Conservation (phyloP, 1,139 yeast species). For the Suhomyces bolitotheri region DNA sequence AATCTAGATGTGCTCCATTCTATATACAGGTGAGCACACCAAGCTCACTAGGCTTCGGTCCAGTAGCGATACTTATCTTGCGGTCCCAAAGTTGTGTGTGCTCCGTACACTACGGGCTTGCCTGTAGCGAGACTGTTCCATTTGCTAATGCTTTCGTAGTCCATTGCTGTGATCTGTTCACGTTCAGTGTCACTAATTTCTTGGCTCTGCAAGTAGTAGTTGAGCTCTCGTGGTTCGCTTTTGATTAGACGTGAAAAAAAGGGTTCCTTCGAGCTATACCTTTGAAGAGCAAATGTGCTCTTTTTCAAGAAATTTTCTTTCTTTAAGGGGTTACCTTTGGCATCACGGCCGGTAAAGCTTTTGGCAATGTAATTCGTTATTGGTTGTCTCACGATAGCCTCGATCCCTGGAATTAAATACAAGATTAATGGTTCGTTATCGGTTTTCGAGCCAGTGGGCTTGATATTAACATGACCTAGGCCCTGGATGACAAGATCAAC, state of each 20-base stretch:
- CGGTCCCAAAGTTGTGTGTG: conserved; percentile 1
- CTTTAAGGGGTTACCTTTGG: conserved; percentile 35
- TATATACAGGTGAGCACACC: no score
- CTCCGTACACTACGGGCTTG: neutral
- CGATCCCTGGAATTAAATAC: conserved; percentile 34
- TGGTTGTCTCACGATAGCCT: conserved; percentile 38
- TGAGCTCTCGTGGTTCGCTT: conserved; percentile 12
- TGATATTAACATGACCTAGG: conserved; percentile 64
- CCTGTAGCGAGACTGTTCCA: conserved; percentile 2
- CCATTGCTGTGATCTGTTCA: neutral
- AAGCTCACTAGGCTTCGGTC: conserved; percentile 1
- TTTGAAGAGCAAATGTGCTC: conserved; percentile 29
- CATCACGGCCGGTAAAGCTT: conserved; percentile 40
- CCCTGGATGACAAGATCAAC: conserved; percentile 70
- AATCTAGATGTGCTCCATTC: no score
- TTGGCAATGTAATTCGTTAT: conserved; percentile 35
- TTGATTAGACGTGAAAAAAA: conserved; percentile 29
- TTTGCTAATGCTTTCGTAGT: conserved; percentile 4
- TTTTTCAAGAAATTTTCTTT: conserved; percentile 31
- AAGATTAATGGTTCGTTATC: conserved; percentile 33
- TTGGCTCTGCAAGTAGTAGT: conserved; percentile 4
- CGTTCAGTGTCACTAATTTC: neutral
- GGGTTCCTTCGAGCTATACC: conserved; percentile 26
- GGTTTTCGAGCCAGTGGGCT: conserved; percentile 55
- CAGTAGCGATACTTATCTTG: conserved; percentile 4